Evolutionary conservation across 2,329 filamentous ascomycete genomes (phyloP).

Genomic region (Dothideomycetes sp.): DNA sequence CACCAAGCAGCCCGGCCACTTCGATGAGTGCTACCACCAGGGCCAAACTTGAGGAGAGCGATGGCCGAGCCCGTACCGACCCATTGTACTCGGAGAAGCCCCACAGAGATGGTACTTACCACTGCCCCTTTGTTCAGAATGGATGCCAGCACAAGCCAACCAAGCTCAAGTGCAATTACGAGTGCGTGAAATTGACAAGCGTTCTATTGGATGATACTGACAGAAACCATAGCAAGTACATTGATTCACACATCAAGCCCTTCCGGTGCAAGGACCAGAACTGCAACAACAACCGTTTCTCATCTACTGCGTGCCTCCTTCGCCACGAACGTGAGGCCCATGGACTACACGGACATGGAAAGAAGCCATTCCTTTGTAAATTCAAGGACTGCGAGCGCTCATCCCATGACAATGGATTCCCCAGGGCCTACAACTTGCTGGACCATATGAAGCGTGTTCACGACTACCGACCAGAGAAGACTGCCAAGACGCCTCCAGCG

Average conservation of each 20-base stretch:
- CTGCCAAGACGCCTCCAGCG: constrained; percentile 6
- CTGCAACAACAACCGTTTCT: constrained; percentile 82
- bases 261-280: constrained; percentile 84
- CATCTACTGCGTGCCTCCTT: constrained; percentile 87
- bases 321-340: constrained; percentile 94
- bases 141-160: constrained; percentile 85
- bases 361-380: constrained; percentile 83
- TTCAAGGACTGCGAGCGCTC: constrained; percentile 83
- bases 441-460: constrained; percentile 98
- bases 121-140: constrained; percentile 73
- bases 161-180: constrained; percentile 98
- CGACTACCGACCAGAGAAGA: constrained; percentile 36
- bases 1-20: not conserved
- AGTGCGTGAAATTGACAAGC: constrained; percentile 65
- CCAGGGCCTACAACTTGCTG: constrained; percentile 87
- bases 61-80: constrained; percentile 41
- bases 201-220: no score
- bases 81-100: constrained; percentile 60
- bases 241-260: constrained; percentile 93
- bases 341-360: constrained; percentile 87
- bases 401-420: constrained; percentile 76
- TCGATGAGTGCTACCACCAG: constrained; percentile 1
- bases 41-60: constrained; percentile 16
- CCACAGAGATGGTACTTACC: constrained; percentile 70
- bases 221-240: constrained; percentile 66